Base-by-base conservation (phyloP, 2,329 filamentous ascomycete species). In the Colletotrichum tropicale region DNA sequence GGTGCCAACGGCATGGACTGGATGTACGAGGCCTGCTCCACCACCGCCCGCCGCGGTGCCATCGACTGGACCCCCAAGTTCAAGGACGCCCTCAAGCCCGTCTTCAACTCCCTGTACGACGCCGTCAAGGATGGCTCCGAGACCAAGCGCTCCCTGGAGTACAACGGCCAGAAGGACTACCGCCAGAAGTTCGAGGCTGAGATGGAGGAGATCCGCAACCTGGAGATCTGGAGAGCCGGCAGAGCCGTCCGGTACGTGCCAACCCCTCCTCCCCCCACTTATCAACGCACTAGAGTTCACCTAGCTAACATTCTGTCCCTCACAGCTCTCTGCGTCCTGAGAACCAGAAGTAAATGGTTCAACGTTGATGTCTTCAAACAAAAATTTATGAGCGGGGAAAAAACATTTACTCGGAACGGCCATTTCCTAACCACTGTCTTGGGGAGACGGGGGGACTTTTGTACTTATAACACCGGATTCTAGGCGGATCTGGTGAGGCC, bases 1-100 rank as follows among this genome's bases (percentile, higher is more conserved):
- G 97, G 96, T 85, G 93, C 92, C 88, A 94, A 98, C 89, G 97
- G 97, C 85, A 98, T 99, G 97, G 97, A 99, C 91, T 99, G 98
- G 96, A 99, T 99, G 97, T 99, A 98, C 91, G 96, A 96, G 86
- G 97, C 97, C 81, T 99, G 97, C 94, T 98, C 96, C 79, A 99
- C 97, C 85, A 99, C 97, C 75, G 97, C 97, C 84, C 95, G 97
- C 85, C 96, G 97, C 85, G 97, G 97, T 88, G 97, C 97, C 89
- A 98, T 99, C 86, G 97, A 99, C 92, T 99, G 97, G 97, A 96
- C 94, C 86, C 93, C 94, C 87, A 92, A 91, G 86, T 99, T 99
- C 95, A 98, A 98, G 94, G 94, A 96, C 81, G 96, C 94, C 85
- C 92, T 99, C 85, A 98, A 98, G 94, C 97, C 97, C 84, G 94